Evolutionary conservation across 768 basidiomycete species (phyloP), one percentile per base, ranked within the genome.

Genomic region (Russula lepida): DNA sequence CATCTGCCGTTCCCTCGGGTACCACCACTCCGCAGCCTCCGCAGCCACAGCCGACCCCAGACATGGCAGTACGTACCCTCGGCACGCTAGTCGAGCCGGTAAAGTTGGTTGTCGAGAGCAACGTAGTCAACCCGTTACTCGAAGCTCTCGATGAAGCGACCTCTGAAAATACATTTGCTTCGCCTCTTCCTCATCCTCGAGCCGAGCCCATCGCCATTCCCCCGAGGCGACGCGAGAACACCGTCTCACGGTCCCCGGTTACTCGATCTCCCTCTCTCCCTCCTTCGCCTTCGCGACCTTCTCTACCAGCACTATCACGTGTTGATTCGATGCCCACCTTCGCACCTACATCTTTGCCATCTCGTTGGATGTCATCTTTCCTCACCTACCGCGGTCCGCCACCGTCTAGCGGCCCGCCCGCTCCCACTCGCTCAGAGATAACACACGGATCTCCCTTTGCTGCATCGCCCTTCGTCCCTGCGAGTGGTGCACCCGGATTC

Each of bases 401-500:
- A 64, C 27, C 60, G 28, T 35, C 55, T 8, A 43, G 41, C 32
- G 43, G 39, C 67, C 64, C 64, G 23, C 46, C 59, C 8, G 59
- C 43, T 25, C 56, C 56, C 2, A 39, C 27, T 27, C 64, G 68
- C 49, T 47, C 62, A 1, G 63, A 66, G 19, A 71, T 74, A 50
- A 73, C 71, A 1, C 79, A 82, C 54, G 76, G 78, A 0, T 79
- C 81, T 4, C 83, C 85, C 0, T 85, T 85, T 59, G 74, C 74
- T 0, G 67, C 76, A 11, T 69, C 75, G 33, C 72, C 74, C 2
- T 79, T 79, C 70, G 73, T 74, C 19, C 79, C 73, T 52, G 78
- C 85, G 0, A 74, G 76, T 69, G 54, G 91, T n/a, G 92, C 91
- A 0, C 91, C 91, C 0, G 92, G 89, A 6, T 91, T 86, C 66